Percentiles rank a stretch among this genome's conserved stretches.
These are phyloP conservation scores for Paramecium tetraurelia DNA, from an alignment of 73 alveolate species.

Conservation along the genomic window DNA sequence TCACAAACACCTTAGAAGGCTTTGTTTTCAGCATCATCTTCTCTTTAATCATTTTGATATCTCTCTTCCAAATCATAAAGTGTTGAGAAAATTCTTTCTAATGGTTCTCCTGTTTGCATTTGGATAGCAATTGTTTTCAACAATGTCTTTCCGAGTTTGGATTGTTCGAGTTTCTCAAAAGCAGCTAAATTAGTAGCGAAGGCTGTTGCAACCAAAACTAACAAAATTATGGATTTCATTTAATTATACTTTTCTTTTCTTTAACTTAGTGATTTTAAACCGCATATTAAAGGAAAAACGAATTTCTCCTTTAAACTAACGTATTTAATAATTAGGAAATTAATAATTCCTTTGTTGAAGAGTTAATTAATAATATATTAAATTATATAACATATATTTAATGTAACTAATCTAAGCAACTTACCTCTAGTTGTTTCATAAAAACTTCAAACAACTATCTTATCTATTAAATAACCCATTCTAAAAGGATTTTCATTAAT, in stretches of 20 bases:
- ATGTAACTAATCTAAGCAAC: not conserved
- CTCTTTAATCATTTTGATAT: conserved; percentile 21
- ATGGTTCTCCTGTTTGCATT: conserved; percentile 47
- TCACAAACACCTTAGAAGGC: conserved; percentile 42
- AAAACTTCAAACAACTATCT: not conserved
- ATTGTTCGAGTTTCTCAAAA: not conserved
- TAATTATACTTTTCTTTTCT: not conserved
- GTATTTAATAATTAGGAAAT: not conserved
- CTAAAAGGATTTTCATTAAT: not conserved
- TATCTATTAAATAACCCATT: not conserved
- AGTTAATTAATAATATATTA: not conserved
- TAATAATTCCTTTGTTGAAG: not conserved
- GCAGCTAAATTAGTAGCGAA: conserved; percentile 1
- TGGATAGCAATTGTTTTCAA: conserved; percentile 47
- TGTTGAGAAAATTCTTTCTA: conserved; percentile 38
- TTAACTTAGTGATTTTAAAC: not conserved
- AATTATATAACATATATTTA: not conserved
- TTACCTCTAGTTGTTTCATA: not conserved
- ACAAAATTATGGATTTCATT: not conserved
- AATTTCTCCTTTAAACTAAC: not conserved
- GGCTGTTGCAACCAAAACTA: conserved; percentile 29
- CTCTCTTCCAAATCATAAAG: conserved; percentile 49
- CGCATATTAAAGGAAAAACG: not conserved
- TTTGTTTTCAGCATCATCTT: conserved; percentile 43
- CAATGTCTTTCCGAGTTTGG: conserved; percentile 19